Conservation (phyloP, 1,284 basidiomycete genomes). For the Leccinum subfulvum region DNA sequence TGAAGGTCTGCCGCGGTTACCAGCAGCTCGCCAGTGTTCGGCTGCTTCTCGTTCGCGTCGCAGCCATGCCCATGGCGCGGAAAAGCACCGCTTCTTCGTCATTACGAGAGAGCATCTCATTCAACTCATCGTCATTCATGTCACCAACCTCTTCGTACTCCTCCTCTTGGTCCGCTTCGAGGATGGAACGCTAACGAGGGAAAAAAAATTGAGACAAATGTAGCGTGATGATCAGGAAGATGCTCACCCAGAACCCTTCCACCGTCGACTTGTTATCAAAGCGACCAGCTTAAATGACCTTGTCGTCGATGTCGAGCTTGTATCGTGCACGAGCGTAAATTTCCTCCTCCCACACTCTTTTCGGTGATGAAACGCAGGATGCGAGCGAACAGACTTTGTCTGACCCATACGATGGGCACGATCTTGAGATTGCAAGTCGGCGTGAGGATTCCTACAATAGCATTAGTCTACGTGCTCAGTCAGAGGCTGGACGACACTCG, state of each 20-base stretch:
- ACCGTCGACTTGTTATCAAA: slow-evolving; percentile 99
- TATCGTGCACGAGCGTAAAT: slow-evolving; percentile 93
- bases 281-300: slow-evolving; percentile 98
- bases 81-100: slow-evolving; percentile 83
- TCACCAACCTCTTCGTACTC: slow-evolving; percentile 92
- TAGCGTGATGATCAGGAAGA: slow-evolving; percentile 6
- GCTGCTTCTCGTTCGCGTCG: slow-evolving; percentile 67
- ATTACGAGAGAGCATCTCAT: slow-evolving; percentile 86
- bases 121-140: slow-evolving; percentile 97
- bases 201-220: background rate
- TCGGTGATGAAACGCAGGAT: slow-evolving; percentile 97
- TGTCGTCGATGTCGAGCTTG: slow-evolving; percentile 99
- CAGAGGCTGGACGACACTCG: slow-evolving; percentile 27
- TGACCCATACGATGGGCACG: slow-evolving; percentile 99
- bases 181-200: slow-evolving; percentile 65
- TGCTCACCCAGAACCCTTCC: slow-evolving; percentile 84
- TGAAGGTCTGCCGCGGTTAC: slow-evolving; percentile 80
- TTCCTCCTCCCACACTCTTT: slow-evolving; percentile 96
- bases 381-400: slow-evolving; percentile 86
- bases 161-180: slow-evolving; percentile 90
- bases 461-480: background rate
- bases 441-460: slow-evolving; percentile 82
- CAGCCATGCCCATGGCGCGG: slow-evolving; percentile 79
- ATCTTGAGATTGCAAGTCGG: slow-evolving; percentile 98
- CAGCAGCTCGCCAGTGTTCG: slow-evolving; percentile 72